Percentiles rank a stretch among this genome's conserved stretches.
Evolutionary conservation across 306 rosid species (phyloP).

Genomic region (Ormosia emarginata): DNA sequence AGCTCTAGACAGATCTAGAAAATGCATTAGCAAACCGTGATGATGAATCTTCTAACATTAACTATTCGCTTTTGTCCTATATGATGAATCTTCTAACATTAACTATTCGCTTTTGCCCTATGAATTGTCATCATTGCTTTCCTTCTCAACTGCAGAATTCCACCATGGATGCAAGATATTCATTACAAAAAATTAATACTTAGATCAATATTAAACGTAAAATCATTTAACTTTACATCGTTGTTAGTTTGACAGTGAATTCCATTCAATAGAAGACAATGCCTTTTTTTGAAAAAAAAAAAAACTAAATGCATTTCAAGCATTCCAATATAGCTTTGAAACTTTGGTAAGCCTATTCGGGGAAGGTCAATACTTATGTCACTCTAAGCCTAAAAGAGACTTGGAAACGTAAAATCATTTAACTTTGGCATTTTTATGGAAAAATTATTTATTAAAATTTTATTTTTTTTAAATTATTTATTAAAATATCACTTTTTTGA

Average conservation of each 20-base stretch:
- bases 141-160: not conserved
- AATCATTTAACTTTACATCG: not conserved
- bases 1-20: not conserved
- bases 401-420: too few species aligned
- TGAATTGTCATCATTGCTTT: not conserved
- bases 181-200: not conserved
- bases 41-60: conserved; percentile 6
- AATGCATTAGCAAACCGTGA: not conserved
- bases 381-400: too few species aligned
- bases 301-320: not conserved
- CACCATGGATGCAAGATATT: not conserved
- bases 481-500: too few species aligned
- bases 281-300: too few species aligned
- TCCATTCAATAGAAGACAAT: too few species aligned
- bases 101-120: too few species aligned
- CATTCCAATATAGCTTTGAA: not conserved
- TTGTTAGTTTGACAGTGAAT: not conserved
- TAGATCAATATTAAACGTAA: not conserved
- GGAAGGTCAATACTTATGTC: too few species aligned
- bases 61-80: conserved; percentile 3
- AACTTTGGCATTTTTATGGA: too few species aligned
- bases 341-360: too few species aligned
- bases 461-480: too few species aligned
- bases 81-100: not conserved
- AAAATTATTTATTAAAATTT: too few species aligned